Conservation (phyloP, 257 asterid species). For the Solanum okadae region DNA sequence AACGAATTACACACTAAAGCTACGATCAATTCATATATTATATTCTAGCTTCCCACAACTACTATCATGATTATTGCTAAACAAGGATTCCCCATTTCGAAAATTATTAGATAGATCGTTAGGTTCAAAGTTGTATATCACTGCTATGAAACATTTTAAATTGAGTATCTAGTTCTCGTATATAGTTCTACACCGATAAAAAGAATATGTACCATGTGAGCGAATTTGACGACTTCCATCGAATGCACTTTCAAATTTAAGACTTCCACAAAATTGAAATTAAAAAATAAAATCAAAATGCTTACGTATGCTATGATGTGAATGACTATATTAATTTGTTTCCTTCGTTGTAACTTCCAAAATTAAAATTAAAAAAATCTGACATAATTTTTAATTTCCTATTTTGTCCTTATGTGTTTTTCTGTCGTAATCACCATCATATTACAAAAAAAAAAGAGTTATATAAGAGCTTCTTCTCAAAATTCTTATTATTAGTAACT, state of each 20-base stretch:
- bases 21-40: not conserved
- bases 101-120: no score
- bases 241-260: no score
- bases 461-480: not conserved
- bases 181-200: no score
- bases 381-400: not conserved
- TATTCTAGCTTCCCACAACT: not conserved
- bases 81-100: not conserved
- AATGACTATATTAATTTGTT: not conserved
- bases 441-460: not conserved
- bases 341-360: not conserved
- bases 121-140: no score
- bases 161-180: no score
- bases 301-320: not conserved
- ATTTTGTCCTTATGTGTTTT: not conserved
- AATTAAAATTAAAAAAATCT: not conserved
- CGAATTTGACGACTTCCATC: not conserved
- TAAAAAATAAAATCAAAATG: not conserved
- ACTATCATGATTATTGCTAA: not conserved
- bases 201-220: no score
- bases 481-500: not conserved
- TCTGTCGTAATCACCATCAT: not conserved
- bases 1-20: no score
- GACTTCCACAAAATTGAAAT: no score
- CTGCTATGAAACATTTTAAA: no score